Percentiles rank a stretch among this genome's conserved stretches.
These are phyloP conservation scores for Beauveria asiatica DNA, from an alignment of 2,329 filamentous ascomycete genomes.

Conservation along the genomic window DNA sequence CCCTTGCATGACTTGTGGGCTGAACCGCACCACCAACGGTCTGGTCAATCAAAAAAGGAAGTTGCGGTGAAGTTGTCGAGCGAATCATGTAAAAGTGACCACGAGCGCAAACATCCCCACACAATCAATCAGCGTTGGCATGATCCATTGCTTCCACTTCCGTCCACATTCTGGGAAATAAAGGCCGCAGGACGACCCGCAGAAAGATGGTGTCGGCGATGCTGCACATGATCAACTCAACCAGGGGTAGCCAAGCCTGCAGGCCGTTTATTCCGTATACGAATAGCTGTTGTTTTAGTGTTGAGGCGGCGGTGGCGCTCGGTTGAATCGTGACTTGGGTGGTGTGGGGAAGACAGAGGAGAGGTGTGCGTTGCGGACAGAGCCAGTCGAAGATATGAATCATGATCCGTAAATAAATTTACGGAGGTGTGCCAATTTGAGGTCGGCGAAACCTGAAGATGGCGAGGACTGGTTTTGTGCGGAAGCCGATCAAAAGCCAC, in stretches of 20 bases:
- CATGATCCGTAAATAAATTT: too few species aligned
- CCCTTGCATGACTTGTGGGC: background rate
- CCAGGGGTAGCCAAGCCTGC: background rate
- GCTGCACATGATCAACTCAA: conserved; percentile 8
- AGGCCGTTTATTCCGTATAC: background rate
- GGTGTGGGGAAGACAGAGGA: background rate
- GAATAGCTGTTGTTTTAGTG: background rate
- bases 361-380: background rate
- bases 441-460: background rate
- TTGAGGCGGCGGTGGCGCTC: conserved; percentile 7
- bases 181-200: background rate
- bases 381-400: background rate
- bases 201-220: background rate
- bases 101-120: background rate
- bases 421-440: too few species aligned
- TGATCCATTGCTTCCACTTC: background rate
- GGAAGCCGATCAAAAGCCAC: background rate
- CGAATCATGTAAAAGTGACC: background rate
- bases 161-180: background rate
- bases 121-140: background rate
- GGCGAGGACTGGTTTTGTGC: background rate
- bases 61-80: conserved; percentile 6
- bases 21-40: background rate
- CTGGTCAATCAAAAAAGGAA: background rate
- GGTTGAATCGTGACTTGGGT: conserved; percentile 8